Evolutionary conservation across 2,329 filamentous ascomycete species (phyloP).

Genomic region (Trichoderma atrobrunneum): DNA sequence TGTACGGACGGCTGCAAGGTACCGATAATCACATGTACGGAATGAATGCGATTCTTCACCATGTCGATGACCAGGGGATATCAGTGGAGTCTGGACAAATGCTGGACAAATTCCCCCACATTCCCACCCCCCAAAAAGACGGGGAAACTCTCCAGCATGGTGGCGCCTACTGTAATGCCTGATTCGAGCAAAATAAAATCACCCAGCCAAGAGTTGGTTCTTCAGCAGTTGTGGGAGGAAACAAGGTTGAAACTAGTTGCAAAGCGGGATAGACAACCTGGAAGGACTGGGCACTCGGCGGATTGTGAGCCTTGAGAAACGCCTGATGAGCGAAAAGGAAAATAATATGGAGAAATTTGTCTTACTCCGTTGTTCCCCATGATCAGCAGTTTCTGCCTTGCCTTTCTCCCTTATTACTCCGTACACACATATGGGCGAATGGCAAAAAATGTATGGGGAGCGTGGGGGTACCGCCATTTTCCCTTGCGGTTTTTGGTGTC

Average conservation of each 20-base stretch:
- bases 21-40: neutral
- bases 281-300: too few relatives aligned
- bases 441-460: neutral
- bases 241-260: neutral
- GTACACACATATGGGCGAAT: neutral
- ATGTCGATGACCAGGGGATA: neutral
- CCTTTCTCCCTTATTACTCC: neutral
- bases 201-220: neutral
- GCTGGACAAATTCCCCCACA: conserved; percentile 3
- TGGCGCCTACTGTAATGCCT: neutral
- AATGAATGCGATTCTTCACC: neutral
- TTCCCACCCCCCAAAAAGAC: neutral
- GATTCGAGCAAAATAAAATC: neutral
- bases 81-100: neutral
- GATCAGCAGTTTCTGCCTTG: conserved; percentile 4
- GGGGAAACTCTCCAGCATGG: neutral
- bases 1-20: conserved; percentile 3
- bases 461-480: conserved; percentile 4
- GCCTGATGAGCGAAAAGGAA: neutral
- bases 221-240: neutral
- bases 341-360: neutral
- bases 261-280: neutral
- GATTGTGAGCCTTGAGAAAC: neutral
- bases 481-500: neutral
- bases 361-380: neutral